phyloP scores from a whole-genome alignment of 345 rosid genomes.

The Anastatica hierochuntica region DNA sequence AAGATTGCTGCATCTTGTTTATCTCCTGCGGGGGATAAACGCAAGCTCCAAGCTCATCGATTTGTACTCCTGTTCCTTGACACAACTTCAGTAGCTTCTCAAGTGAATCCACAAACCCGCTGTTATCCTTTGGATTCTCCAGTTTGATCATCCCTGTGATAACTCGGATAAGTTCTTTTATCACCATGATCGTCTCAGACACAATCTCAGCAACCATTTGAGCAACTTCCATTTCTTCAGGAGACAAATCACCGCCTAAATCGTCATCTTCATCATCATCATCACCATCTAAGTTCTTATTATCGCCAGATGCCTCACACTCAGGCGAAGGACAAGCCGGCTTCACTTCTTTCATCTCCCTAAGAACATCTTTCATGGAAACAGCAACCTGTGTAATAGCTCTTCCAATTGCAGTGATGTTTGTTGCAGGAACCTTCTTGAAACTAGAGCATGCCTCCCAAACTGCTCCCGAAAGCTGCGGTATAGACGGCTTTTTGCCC shows the following conservation, averaged over 20 bases:
- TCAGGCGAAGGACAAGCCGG: constrained; percentile 32
- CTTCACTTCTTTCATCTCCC: constrained; percentile 93
- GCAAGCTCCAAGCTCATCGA: constrained; percentile 64
- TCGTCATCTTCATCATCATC: constrained; percentile 49
- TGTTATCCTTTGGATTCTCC: constrained; percentile 41
- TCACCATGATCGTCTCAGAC: constrained; percentile 38
- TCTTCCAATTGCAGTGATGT: constrained; percentile 70
- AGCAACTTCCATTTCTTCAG: constrained; percentile 85
- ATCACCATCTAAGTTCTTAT: constrained; percentile 28
- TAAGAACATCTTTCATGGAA: constrained; percentile 82
- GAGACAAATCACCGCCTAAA: constrained; percentile 61
- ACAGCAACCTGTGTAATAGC: constrained; percentile 79
- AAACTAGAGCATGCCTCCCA: constrained; percentile 86
- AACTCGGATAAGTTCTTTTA: constrained; percentile 72
- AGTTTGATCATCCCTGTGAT: constrained; percentile 62
- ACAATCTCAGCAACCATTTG: constrained; percentile 47
- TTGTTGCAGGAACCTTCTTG: constrained; percentile 70
- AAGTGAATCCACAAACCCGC: constrained; percentile 49
- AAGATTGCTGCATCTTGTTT: constrained; percentile 33
- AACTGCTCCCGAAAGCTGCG: constrained; percentile 64
- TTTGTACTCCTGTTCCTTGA: constrained; percentile 49
- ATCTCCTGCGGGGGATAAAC: constrained; percentile 86
- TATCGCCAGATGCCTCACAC: constrained; percentile 30
- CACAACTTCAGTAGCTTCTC: constrained; percentile 65
- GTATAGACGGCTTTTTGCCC: constrained; percentile 34